A percentile compares a stretch with the other conserved stretches of the same genome.
Evolutionary conservation across 106 monocot genomes (phyloP).

Genomic region (Narthecium ossifragum): DNA sequence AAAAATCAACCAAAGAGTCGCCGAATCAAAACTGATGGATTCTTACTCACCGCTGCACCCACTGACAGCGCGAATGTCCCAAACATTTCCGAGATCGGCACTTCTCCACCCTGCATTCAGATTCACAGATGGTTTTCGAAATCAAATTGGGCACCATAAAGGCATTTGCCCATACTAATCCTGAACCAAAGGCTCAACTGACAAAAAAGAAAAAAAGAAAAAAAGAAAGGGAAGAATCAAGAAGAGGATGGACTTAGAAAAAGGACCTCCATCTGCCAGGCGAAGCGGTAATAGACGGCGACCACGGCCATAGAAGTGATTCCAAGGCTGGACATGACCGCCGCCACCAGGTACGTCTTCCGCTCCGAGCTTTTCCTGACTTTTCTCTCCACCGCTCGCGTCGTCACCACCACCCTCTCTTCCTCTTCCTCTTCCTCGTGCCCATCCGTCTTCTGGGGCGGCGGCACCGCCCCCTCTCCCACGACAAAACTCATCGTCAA

Average conservation of each 20-base stretch:
- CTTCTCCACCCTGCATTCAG: slow-evolving; percentile 59
- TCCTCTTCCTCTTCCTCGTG: slow-evolving; percentile 18
- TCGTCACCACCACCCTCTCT: slow-evolving; percentile 10
- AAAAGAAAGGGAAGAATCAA: neutral
- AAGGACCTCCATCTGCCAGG: slow-evolving; percentile 87
- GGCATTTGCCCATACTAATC: too few relatives aligned
- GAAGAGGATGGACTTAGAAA: neutral
- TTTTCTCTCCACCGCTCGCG: slow-evolving; percentile 35
- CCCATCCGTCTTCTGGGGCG: too few relatives aligned
- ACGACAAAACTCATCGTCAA: too few relatives aligned
- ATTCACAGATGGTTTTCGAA: neutral
- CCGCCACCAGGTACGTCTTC: slow-evolving; percentile 71
- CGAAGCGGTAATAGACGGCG: slow-evolving; percentile 90
- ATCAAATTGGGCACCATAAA: too few relatives aligned
- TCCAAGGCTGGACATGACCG: slow-evolving; percentile 82
- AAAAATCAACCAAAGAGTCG: neutral
- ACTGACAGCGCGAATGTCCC: slow-evolving; percentile 89
- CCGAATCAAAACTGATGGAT: too few relatives aligned
- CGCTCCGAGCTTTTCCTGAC: slow-evolving; percentile 71
- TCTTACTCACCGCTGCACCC: slow-evolving; percentile 83
- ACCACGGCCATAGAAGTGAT: slow-evolving; percentile 93
- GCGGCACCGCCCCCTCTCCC: too few relatives aligned
- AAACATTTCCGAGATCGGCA: slow-evolving; percentile 79
- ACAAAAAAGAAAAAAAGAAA: too few relatives aligned
- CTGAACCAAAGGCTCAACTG: too few relatives aligned